Percentiles rank a stretch among this genome's conserved stretches.
These are phyloP conservation scores for Colletotrichum graminicola DNA, from an alignment of 2,329 filamentous ascomycete genomes.

Conservation along the genomic window DNA sequence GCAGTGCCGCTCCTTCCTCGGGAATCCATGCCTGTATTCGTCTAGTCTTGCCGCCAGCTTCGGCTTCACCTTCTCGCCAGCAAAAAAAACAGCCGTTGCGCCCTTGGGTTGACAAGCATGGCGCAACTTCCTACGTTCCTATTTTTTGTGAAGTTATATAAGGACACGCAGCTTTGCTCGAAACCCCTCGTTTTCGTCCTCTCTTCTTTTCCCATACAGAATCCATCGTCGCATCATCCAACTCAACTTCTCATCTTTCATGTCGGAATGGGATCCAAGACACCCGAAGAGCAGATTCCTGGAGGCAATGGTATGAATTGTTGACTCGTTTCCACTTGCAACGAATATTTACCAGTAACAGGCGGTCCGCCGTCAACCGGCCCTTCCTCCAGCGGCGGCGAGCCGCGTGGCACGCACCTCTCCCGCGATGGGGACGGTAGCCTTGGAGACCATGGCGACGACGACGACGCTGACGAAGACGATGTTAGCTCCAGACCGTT, in stretches of 20 bases:
- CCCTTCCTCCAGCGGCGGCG: conserved; percentile 51
- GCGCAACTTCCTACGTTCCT: neutral
- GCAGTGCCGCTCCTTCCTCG: neutral
- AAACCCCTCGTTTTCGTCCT: neutral
- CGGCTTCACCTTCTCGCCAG: conserved; percentile 16
- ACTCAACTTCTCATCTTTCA: neutral
- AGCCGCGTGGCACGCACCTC: conserved; percentile 56
- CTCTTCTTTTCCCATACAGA: neutral
- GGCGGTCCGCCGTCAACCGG: conserved; percentile 41
- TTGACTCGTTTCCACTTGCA: neutral
- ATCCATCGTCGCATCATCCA: neutral
- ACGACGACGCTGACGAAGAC: conserved; percentile 47
- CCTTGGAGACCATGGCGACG: conserved; percentile 50
- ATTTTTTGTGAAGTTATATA: neutral
- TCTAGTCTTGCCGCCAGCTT: conserved; percentile 14
- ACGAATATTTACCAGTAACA: conserved; percentile 44
- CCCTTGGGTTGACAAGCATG: conserved; percentile 13
- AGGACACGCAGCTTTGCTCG: neutral
- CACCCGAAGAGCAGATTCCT: conserved; percentile 52
- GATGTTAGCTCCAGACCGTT: conserved; percentile 4
- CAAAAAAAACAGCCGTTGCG: neutral
- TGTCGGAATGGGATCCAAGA: conserved; percentile 55
- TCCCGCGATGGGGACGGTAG: conserved; percentile 58
- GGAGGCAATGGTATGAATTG: conserved; percentile 49
- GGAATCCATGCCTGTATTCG: conserved; percentile 9